These are phyloP conservation scores for Colletotrichum acutatum DNA, from an alignment of 2,329 filamentous ascomycete species.

Conservation along the genomic window DNA sequence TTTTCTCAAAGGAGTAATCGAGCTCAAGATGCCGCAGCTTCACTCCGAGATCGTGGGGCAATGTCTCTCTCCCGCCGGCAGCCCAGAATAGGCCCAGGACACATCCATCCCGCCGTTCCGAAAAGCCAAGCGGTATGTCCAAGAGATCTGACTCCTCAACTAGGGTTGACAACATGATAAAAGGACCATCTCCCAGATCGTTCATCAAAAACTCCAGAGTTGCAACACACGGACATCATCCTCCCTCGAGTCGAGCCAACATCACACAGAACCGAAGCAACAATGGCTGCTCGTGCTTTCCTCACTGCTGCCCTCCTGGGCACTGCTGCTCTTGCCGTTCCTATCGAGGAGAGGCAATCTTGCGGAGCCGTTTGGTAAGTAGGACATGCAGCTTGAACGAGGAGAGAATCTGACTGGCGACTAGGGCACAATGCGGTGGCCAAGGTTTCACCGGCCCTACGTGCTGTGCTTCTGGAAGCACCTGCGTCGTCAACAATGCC, in stretches of 20 bases:
- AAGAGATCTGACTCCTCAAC: neutral
- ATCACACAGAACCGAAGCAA: conserved; percentile 6
- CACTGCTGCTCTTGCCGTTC: conserved; percentile 50
- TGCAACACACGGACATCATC: conserved; percentile 1
- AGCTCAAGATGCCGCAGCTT: conserved; percentile 20
- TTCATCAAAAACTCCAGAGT: neutral
- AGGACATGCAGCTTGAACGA: neutral
- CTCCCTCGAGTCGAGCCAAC: neutral
- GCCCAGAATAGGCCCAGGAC: neutral
- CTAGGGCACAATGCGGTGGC: conserved; percentile 57
- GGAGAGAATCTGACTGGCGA: conserved; percentile 12
- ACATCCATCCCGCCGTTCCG: conserved; percentile 29
- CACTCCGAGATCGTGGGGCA: conserved; percentile 17
- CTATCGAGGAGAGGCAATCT: conserved; percentile 54
- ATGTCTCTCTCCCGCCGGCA: neutral
- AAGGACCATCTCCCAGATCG: neutral
- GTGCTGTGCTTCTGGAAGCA: conserved; percentile 54
- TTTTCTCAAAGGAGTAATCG: conserved; percentile 28
- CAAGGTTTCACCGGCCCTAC: conserved; percentile 55
- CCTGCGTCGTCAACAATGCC: conserved; percentile 48
- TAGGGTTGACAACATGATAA: conserved; percentile 10
- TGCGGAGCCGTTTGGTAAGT: conserved; percentile 48
- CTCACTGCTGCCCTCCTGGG: conserved; percentile 33
- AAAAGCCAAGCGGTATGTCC: neutral
- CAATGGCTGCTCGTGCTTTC: conserved; percentile 33